Conservation (phyloP, 164 flowering plant species). For the Malania oleifera region DNA sequence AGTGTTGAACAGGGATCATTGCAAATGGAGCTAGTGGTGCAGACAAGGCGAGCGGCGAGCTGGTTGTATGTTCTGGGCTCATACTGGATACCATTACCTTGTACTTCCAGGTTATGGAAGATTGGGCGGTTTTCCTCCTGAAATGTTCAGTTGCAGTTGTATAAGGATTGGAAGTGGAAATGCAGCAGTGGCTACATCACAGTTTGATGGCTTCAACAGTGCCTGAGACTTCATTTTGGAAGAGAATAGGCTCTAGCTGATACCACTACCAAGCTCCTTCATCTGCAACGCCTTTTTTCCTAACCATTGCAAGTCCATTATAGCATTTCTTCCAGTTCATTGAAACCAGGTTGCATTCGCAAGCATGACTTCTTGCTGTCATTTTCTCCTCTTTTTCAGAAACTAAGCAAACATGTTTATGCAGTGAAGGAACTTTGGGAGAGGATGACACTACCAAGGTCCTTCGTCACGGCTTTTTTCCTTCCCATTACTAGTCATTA, state of each 20-base stretch:
- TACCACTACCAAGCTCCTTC: constrained; percentile 2
- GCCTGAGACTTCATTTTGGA: neutral
- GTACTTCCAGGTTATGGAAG: neutral
- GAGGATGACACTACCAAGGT: too few species aligned
- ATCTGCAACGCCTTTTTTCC: neutral
- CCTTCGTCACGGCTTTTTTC: too few species aligned
- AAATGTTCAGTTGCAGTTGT: neutral
- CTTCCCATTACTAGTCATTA: too few species aligned
- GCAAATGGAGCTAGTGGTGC: neutral
- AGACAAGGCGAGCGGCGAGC: neutral
- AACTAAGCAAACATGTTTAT: too few species aligned
- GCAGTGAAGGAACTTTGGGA: too few species aligned
- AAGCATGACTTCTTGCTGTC: too few species aligned
- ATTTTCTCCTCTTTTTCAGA: too few species aligned
- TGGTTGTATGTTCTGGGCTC: neutral
- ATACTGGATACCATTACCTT: too few species aligned
- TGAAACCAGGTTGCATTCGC: neutral
- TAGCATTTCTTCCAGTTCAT: neutral
- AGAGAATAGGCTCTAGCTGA: constrained; percentile 1
- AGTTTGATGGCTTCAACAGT: neutral
- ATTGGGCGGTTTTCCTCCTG: neutral
- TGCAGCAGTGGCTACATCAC: neutral
- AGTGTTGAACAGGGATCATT: neutral
- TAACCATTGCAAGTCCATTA: neutral
- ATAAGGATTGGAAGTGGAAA: neutral